Percentiles rank a stretch among this genome's conserved stretches.
phyloP scores from a whole-genome alignment of 495 filamentous ascomycete species.

The Podospora pseudopauciseta region DNA sequence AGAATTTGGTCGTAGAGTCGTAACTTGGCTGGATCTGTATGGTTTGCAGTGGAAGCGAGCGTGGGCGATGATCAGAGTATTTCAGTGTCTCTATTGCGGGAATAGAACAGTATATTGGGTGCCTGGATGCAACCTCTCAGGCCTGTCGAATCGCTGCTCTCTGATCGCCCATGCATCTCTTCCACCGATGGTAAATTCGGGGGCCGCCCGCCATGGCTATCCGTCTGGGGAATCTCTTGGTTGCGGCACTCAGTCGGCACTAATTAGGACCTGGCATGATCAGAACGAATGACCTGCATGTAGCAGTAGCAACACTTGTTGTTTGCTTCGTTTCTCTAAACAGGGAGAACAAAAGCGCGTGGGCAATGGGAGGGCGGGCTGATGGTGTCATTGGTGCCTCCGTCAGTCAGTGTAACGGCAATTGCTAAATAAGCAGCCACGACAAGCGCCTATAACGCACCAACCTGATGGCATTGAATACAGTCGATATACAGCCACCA shows the following conservation, averaged over 20 bases:
- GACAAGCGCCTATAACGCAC: background rate
- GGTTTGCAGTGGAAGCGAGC: background rate
- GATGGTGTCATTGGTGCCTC: background rate
- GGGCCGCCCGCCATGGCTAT: background rate
- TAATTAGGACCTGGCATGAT: background rate
- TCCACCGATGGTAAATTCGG: background rate
- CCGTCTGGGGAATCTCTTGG: conserved; percentile 4
- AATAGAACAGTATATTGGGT: background rate
- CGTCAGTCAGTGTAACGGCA: background rate
- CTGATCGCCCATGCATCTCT: background rate
- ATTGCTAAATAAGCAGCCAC: background rate
- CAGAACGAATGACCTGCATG: conserved; percentile 7
- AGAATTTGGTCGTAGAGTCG: background rate
- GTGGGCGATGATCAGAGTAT: background rate
- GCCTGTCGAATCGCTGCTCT: background rate
- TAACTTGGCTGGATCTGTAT: background rate
- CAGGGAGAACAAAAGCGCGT: background rate
- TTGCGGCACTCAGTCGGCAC: conserved; percentile 6
- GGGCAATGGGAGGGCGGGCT: background rate
- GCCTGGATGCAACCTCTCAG: conserved; percentile 3
- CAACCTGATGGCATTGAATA: background rate
- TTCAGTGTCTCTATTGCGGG: background rate
- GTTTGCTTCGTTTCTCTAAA: background rate
- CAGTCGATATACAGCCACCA: background rate
- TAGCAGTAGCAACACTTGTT: background rate